Conservation (phyloP, 2,329 filamentous ascomycete genomes). For the Penicillium griseofulvum region DNA sequence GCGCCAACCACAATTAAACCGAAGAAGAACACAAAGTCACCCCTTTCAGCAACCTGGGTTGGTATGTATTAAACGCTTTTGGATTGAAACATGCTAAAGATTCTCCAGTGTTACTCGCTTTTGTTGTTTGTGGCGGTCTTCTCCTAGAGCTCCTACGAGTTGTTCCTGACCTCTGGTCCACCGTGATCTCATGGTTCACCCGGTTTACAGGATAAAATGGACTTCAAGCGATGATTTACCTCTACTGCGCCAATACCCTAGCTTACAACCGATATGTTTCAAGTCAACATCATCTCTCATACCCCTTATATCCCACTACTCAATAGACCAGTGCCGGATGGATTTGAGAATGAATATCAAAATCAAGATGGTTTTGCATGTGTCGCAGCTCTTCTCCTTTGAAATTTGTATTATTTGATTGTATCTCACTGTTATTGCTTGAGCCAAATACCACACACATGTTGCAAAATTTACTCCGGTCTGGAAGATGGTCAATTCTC, state of each 20-base stretch:
- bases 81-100: constrained; percentile 12
- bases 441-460: constrained; percentile 2
- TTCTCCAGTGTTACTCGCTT: constrained; percentile 57
- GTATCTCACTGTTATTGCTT: constrained; percentile 1
- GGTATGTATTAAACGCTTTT: constrained; percentile 48
- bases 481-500: background rate
- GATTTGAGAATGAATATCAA: background rate
- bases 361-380: background rate
- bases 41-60: constrained; percentile 58
- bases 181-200: constrained; percentile 29
- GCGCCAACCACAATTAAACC: constrained; percentile 44
- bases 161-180: constrained; percentile 42
- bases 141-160: constrained; percentile 56
- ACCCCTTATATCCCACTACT: background rate
- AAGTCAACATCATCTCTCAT: background rate
- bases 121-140: constrained; percentile 61
- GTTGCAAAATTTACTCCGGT: background rate
- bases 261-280: background rate
- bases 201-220: constrained; percentile 20
- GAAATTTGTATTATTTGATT: constrained; percentile 7
- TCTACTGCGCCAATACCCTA: constrained; percentile 16
- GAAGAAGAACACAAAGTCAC: constrained; percentile 52
- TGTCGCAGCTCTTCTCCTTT: background rate
- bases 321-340: background rate
- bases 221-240: background rate